Percentiles rank a stretch among this genome's conserved stretches.
Conservation (phyloP, 1,284 basidiomycete species). For the Ganoderma lucidum region DNA sequence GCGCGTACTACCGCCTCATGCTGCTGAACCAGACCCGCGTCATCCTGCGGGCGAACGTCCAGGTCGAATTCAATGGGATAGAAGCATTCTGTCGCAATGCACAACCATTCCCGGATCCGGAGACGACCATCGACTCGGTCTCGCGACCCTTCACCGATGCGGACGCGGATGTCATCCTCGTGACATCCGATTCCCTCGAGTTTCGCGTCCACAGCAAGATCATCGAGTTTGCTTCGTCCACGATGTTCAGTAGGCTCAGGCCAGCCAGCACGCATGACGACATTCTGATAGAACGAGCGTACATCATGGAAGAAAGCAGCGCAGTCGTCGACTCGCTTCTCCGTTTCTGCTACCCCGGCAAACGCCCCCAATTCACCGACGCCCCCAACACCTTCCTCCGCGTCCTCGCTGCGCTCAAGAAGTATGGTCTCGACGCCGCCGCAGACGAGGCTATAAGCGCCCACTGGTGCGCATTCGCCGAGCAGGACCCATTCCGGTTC, state of each 20-base stretch:
- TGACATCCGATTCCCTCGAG: constrained; percentile 30
- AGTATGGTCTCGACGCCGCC: constrained; percentile 2
- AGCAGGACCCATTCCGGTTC: constrained; percentile 7
- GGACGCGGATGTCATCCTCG: constrained; percentile 38
- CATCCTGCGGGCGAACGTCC: not conserved
- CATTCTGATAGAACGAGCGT: not conserved
- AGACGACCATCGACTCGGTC: not conserved
- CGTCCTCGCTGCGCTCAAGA: constrained; percentile 2
- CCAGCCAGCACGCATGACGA: not conserved
- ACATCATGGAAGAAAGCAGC: not conserved
- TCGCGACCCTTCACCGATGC: not conserved
- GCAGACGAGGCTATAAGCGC: not conserved
- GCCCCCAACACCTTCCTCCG: not conserved
- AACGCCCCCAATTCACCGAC: not conserved
- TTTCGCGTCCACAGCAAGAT: constrained; percentile 12
- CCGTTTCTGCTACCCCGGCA: constrained; percentile 7
- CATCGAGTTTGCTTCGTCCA: constrained; percentile 8
- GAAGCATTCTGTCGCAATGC: not conserved
- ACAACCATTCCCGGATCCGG: not conserved
- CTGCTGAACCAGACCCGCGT: constrained; percentile 7
- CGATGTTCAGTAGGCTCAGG: not conserved
- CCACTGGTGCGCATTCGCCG: constrained; percentile 4
- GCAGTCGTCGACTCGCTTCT: not conserved
- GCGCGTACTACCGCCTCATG: constrained; percentile 24
- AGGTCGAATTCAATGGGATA: not conserved